Base-by-base conservation (phyloP, 2,329 filamentous ascomycete species). In the Amylocarpus encephaloides region DNA sequence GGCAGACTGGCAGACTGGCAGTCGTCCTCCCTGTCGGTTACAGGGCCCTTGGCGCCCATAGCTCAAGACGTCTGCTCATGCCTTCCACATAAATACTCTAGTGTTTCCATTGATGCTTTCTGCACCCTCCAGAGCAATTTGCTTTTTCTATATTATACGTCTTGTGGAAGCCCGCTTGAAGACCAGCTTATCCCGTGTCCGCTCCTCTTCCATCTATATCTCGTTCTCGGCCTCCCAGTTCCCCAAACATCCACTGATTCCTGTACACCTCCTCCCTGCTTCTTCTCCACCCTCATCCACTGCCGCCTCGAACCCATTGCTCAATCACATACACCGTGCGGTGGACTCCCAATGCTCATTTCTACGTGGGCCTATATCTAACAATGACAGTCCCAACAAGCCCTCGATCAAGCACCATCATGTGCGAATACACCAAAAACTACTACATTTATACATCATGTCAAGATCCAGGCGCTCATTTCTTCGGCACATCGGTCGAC, bases 401-500 rank as follows among this genome's bases (percentile, higher is more conserved):
- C 29, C 26, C n/a, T 43, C 19, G 13, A 40, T 22, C 38, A 12
- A 36, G 43, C 18, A 18, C 16, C 54, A 69, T 59, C 29, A 77
- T 77, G 74, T 77, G 74, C 70, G 70, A 76, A 62, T 86, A 83
- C 63, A 85, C 81, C 62, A 86, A 85, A 62, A 87, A 87, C 68
- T 88, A 84, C 67, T 88, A 87, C 69, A 83, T 89, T 67, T 88
- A 88, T 70, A 82, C 82, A 50, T 75, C 79, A 39, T 89, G 85
- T 63, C 68, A 76, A 50, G 82, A 88, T 62, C 85, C 84, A 0
- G 80, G 79, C 36, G 74, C 78, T 13, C 85, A 89, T 66, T 88
- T 87, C 68, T 83, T 86, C 66, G 75, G 79, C 56, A 87, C 82
- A 1, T 80, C 80, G 1, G 73, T 83, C 46, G 85, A 89, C 60